Percentiles rank a stretch among this genome's conserved stretches.
Conservation (phyloP, 805 yeast species). For the Maudiozyma serrabonitensis region DNA sequence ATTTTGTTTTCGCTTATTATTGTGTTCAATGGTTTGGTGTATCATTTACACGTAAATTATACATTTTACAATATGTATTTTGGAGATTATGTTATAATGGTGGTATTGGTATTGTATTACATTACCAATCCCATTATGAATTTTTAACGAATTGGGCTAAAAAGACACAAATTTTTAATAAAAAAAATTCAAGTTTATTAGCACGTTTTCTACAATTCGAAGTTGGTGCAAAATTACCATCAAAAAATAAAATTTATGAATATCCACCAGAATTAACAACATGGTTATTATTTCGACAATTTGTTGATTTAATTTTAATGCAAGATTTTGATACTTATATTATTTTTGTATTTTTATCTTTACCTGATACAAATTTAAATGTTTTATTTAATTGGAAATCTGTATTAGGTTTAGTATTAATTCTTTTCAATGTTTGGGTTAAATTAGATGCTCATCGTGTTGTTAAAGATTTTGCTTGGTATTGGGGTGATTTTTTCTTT, state of each 20-base stretch:
- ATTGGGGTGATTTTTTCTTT: conserved; percentile 91
- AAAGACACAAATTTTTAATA: conserved; percentile 36
- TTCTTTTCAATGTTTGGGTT: conserved; percentile 73
- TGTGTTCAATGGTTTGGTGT: conserved; percentile 16
- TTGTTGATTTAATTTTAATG: conserved; percentile 76
- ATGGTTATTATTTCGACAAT: conserved; percentile 70
- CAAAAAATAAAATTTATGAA: conserved; percentile 24
- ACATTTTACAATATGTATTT: conserved; percentile 49
- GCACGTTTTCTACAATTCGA: conserved; percentile 39
- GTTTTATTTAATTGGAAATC: conserved; percentile 42
- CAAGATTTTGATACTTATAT: conserved; percentile 72
- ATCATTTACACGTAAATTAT: conserved; percentile 26
- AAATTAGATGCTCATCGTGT: conserved; percentile 81
- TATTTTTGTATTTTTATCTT: conserved; percentile 44
- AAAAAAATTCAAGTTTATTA: conserved; percentile 21
- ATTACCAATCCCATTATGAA: conserved; percentile 53
- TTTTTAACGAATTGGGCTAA: conserved; percentile 45
- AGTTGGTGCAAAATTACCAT: conserved; percentile 26
- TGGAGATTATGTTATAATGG: conserved; percentile 72
- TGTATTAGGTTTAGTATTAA: conserved; percentile 47
- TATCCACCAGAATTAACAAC: conserved; percentile 71
- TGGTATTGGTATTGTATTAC: conserved; percentile 67
- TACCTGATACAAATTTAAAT: conserved; percentile 31
- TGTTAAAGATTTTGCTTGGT: conserved; percentile 87
- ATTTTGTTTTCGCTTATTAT: conserved; percentile 27